Evolutionary conservation across 306 rosid genomes (phyloP).

Genomic region (Vachellia pachyceras): DNA sequence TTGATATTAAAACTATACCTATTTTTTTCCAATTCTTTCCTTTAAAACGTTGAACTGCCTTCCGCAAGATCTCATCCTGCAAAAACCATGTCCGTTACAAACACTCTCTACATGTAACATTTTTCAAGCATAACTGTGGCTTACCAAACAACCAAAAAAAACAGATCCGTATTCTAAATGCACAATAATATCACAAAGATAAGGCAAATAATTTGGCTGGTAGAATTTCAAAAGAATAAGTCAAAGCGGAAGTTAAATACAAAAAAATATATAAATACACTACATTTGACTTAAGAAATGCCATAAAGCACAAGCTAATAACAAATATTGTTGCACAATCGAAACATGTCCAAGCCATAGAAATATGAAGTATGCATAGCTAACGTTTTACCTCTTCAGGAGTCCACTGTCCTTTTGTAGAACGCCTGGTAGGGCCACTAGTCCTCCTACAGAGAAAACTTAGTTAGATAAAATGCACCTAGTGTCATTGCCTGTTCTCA

Average conservation of each 20-base stretch:
- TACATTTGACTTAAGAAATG: background rate
- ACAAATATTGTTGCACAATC: slow-evolving; percentile 1
- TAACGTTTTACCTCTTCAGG: slow-evolving; percentile 74
- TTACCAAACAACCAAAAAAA: background rate
- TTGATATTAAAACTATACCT: slow-evolving; percentile 52
- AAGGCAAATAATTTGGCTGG: background rate
- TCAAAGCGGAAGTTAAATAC: slow-evolving; percentile 6
- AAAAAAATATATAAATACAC: background rate
- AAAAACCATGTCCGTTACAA: slow-evolving; percentile 38
- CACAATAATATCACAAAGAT: slow-evolving; percentile 11
- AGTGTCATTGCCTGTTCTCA: slow-evolving; percentile 18
- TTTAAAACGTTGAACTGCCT: slow-evolving; percentile 88
- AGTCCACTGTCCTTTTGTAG: slow-evolving; percentile 99
- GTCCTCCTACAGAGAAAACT: slow-evolving; percentile 76
- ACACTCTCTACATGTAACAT: slow-evolving; percentile 6
- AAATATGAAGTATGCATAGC: slow-evolving; percentile 19
- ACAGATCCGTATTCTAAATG: slow-evolving; percentile 10
- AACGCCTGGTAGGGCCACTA: slow-evolving; percentile 98
- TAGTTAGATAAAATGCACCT: slow-evolving; percentile 32
- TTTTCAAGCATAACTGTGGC: slow-evolving; percentile 5
- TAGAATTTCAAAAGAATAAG: slow-evolving; percentile 7
- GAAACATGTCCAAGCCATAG: slow-evolving; percentile 15
- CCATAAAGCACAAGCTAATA: slow-evolving; percentile 10
- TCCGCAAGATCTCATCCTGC: slow-evolving; percentile 80
- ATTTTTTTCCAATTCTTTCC: slow-evolving; percentile 99